Conservation (phyloP, 2,329 filamentous ascomycete genomes). For the Xylaria sp. region DNA sequence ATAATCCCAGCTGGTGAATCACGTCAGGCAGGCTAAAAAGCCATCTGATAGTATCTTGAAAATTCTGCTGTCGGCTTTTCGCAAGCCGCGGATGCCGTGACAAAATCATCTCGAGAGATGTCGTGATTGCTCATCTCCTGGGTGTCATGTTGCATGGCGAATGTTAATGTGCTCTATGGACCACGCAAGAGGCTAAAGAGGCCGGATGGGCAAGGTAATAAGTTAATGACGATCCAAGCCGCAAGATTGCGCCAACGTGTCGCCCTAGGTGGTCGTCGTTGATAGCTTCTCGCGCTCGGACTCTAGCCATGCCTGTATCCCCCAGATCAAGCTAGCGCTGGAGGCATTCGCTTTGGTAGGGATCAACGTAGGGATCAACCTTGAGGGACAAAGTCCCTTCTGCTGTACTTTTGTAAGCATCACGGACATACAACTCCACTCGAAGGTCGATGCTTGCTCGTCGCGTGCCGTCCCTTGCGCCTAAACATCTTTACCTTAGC, state of each 20-base stretch:
- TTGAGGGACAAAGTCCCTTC: slow-evolving; percentile 10
- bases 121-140: neutral
- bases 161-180: neutral
- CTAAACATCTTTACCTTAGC: slow-evolving; percentile 16
- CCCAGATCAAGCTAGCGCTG: neutral
- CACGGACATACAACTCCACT: slow-evolving; percentile 19
- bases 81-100: neutral
- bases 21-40: neutral
- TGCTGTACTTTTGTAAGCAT: slow-evolving; percentile 14
- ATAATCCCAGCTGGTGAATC: slow-evolving; percentile 6
- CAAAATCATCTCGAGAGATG: neutral
- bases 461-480: slow-evolving; percentile 22
- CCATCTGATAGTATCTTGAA: neutral
- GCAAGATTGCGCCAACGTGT: neutral
- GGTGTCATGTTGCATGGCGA: neutral
- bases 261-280: neutral
- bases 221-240: slow-evolving; percentile 15
- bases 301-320: neutral
- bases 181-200: slow-evolving; percentile 10
- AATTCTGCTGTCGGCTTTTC: neutral
- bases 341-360: neutral
- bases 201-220: slow-evolving; percentile 10
- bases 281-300: neutral
- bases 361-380: slow-evolving; percentile 16
- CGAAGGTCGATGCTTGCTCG: slow-evolving; percentile 14